A percentile compares a stretch with the other conserved stretches of the same genome.
phyloP scores from a whole-genome alignment of 2,329 filamentous ascomycete species.

The Penicillium rolfsii region DNA sequence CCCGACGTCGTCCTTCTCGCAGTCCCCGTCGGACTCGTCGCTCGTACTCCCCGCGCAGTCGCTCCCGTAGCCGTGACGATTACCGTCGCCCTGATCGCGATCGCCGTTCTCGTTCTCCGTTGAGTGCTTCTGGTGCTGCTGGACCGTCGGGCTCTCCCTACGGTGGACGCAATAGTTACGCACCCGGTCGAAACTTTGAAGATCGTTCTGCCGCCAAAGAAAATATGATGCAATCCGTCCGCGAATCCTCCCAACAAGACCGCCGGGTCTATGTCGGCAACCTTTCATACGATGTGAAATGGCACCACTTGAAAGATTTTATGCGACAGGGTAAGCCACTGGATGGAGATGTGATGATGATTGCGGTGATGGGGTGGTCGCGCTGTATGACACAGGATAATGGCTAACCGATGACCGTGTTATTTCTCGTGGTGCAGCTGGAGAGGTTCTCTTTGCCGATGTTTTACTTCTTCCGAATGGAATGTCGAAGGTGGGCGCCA shows the following conservation, averaged over 20 bases:
- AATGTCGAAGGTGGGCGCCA: conserved; percentile 99
- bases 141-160: conserved; percentile 67
- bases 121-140: conserved; percentile 72
- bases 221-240: conserved; percentile 93
- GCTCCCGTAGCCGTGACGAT: conserved; percentile 77
- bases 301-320: conserved; percentile 99
- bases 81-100: conserved; percentile 73
- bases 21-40: conserved; percentile 77
- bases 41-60: conserved; percentile 77
- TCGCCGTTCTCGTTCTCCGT: conserved; percentile 82
- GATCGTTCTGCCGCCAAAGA: conserved; percentile 83
- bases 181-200: conserved; percentile 74
- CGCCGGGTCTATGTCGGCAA: conserved; percentile 99
- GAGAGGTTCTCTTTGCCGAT: conserved; percentile 99
- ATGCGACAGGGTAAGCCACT: conserved; percentile 90
- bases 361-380: conserved; percentile 10
- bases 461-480: conserved; percentile 99
- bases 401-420: neutral
- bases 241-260: conserved; percentile 96
- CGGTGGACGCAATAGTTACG: conserved; percentile 64
- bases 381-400: neutral
- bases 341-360: neutral
- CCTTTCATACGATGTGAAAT: conserved; percentile 98
- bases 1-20: conserved; percentile 70
- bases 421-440: conserved; percentile 63